A percentile compares a stretch with the other conserved stretches of the same genome.
These are phyloP conservation scores for Ustilago sp. DNA, from an alignment of 1,284 basidiomycete genomes.

Conservation along the genomic window DNA sequence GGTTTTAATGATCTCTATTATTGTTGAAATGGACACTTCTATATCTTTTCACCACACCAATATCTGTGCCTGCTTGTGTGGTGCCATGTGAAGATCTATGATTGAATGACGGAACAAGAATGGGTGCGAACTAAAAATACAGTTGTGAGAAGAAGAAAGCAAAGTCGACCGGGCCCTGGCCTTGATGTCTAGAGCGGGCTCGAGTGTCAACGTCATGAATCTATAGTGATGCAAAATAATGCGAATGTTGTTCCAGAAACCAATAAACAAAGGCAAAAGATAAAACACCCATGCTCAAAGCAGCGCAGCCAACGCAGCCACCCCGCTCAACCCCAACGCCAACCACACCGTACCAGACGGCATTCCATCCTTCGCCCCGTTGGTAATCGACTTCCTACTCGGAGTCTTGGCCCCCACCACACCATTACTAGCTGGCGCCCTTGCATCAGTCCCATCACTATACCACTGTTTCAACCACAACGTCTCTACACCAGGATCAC, in stretches of 20 bases:
- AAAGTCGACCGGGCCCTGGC: not conserved
- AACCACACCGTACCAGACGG: not conserved
- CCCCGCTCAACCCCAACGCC: not conserved
- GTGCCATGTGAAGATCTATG: not conserved
- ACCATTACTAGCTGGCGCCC: slow-evolving; percentile 22
- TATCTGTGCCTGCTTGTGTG: not conserved
- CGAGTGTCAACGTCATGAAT: not conserved
- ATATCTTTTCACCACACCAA: not conserved
- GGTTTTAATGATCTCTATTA: not conserved
- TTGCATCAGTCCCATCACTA: slow-evolving; percentile 33
- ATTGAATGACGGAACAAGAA: not conserved
- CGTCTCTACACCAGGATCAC: slow-evolving; percentile 55
- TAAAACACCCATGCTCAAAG: not conserved
- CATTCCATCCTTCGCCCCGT: not conserved
- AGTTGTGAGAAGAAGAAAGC: not conserved
- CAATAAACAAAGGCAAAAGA: not conserved
- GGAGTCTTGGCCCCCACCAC: slow-evolving; percentile 22
- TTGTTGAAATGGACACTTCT: slow-evolving; percentile 8
- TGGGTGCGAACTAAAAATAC: slow-evolving; percentile 5
- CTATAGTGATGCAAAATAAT: not conserved
- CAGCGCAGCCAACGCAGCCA: not conserved
- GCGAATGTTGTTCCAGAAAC: not conserved
- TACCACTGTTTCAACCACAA: slow-evolving; percentile 59
- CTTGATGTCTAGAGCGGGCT: not conserved
- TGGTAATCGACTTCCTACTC: not conserved